These are phyloP conservation scores for Tricholoma saponaceum DNA, from an alignment of 768 basidiomycete genomes.

Conservation along the genomic window DNA sequence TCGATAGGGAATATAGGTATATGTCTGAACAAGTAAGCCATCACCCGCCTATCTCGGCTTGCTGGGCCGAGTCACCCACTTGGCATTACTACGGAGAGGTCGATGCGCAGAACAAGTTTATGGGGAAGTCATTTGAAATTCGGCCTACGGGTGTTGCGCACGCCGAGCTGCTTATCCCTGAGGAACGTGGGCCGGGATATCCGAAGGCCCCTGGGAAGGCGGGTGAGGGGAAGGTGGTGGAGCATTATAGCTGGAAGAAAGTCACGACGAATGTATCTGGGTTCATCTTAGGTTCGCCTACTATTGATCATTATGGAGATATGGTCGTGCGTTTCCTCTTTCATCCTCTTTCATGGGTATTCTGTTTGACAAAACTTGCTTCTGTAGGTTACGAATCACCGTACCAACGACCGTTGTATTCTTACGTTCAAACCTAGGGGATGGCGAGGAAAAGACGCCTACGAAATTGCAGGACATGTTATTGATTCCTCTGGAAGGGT, in stretches of 20 bases:
- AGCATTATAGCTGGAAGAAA: slow-evolving; percentile 96
- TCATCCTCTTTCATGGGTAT: neutral
- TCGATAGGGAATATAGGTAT: slow-evolving; percentile 89
- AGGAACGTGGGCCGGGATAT: slow-evolving; percentile 57
- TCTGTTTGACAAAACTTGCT: neutral
- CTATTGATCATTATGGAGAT: slow-evolving; percentile 92
- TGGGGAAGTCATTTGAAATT: slow-evolving; percentile 96
- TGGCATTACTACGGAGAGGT: slow-evolving; percentile 96
- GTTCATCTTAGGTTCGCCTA: slow-evolving; percentile 86
- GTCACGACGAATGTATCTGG: slow-evolving; percentile 89
- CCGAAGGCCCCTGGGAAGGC: slow-evolving; percentile 47
- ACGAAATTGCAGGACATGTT: slow-evolving; percentile 88
- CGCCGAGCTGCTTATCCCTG: slow-evolving; percentile 73
- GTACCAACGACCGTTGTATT: slow-evolving; percentile 82
- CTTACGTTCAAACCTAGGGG: slow-evolving; percentile 95
- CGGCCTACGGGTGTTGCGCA: slow-evolving; percentile 94
- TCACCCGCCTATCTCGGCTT: slow-evolving; percentile 95
- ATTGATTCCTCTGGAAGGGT: slow-evolving; percentile 58
- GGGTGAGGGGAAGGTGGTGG: slow-evolving; percentile 56
- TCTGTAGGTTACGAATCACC: slow-evolving; percentile 78
- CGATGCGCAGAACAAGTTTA: slow-evolving; percentile 95
- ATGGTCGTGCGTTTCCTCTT: slow-evolving; percentile 64
- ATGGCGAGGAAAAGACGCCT: slow-evolving; percentile 90
- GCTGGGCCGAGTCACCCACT: slow-evolving; percentile 84
- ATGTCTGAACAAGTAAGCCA: slow-evolving; percentile 96